Percentiles rank a stretch among this genome's conserved stretches.
These are phyloP conservation scores for Rhizopus delemar DNA, from an alignment of 371 early-diverging fungal species.

Conservation along the genomic window DNA sequence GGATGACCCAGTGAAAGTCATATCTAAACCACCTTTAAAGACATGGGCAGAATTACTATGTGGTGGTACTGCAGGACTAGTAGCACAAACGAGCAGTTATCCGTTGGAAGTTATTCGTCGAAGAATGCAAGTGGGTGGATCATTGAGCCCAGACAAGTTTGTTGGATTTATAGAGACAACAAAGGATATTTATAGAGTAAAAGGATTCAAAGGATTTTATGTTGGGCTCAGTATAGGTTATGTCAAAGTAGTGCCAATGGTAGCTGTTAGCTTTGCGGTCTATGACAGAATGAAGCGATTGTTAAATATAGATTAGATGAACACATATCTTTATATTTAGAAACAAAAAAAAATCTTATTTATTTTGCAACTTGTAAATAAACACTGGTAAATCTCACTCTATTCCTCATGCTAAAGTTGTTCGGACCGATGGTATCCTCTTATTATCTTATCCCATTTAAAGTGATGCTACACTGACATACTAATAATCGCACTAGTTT, in stretches of 20 bases:
- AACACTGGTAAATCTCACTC: too few relatives aligned
- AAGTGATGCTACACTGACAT: too few relatives aligned
- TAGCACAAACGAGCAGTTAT: slow-evolving; percentile 86
- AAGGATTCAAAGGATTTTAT: slow-evolving; percentile 85
- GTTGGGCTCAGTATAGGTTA: slow-evolving; percentile 92
- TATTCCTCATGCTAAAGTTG: too few relatives aligned
- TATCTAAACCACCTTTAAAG: slow-evolving; percentile 49
- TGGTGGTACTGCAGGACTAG: slow-evolving; percentile 83
- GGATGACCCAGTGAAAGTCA: slow-evolving; percentile 23
- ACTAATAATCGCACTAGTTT: too few relatives aligned
- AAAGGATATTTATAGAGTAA: slow-evolving; percentile 57
- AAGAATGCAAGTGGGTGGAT: slow-evolving; percentile 86
- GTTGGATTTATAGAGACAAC: slow-evolving; percentile 61
- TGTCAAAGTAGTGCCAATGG: slow-evolving; percentile 91
- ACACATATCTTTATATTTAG: too few relatives aligned
- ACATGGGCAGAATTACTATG: slow-evolving; percentile 76
- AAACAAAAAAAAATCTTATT: too few relatives aligned
- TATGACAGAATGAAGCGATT: slow-evolving; percentile 75
- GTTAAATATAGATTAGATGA: slow-evolving; percentile 16
- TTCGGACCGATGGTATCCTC: too few relatives aligned
- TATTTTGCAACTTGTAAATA: too few relatives aligned
- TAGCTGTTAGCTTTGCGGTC: slow-evolving; percentile 81
- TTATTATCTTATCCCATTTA: too few relatives aligned
- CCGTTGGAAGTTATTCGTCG: slow-evolving; percentile 91
- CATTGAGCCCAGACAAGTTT: slow-evolving; percentile 47